These are phyloP conservation scores for Carallia brachiata DNA, from an alignment of 345 rosid species.

Conservation along the genomic window DNA sequence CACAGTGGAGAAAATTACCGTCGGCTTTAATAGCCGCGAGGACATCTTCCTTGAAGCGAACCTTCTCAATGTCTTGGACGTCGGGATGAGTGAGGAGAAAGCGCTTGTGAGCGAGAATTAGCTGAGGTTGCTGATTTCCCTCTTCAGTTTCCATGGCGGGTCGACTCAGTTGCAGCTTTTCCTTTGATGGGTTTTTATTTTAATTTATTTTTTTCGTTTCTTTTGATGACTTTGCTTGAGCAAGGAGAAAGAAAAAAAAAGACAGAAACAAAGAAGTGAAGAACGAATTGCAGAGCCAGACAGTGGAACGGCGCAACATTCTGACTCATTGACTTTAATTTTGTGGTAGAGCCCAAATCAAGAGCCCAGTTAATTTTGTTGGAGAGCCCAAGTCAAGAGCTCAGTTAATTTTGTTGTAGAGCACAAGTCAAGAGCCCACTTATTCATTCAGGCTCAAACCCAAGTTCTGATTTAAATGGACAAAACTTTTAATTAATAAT, in stretches of 20 bases:
- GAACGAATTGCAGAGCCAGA: too few relatives aligned
- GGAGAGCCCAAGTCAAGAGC: too few relatives aligned
- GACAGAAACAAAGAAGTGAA: too few relatives aligned
- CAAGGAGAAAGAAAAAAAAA: slow-evolving; percentile 13
- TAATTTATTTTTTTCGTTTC: not conserved
- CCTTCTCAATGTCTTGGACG: slow-evolving; percentile 88
- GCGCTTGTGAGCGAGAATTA: slow-evolving; percentile 73
- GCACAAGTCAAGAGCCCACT: too few relatives aligned
- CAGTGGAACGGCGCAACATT: too few relatives aligned
- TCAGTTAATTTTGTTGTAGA: too few relatives aligned
- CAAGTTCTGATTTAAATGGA: too few relatives aligned
- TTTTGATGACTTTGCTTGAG: slow-evolving; percentile 17
- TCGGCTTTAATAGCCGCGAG: slow-evolving; percentile 62
- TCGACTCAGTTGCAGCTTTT: slow-evolving; percentile 8
- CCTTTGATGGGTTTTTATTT: slow-evolving; percentile 7
- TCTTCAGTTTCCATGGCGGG: slow-evolving; percentile 72
- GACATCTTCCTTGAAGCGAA: slow-evolving; percentile 83
- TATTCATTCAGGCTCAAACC: too few relatives aligned
- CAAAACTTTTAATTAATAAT: too few relatives aligned
- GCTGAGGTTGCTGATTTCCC: slow-evolving; percentile 83
- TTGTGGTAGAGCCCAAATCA: too few relatives aligned
- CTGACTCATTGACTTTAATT: too few relatives aligned
- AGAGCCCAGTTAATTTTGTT: too few relatives aligned
- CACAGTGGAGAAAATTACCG: slow-evolving; percentile 36
- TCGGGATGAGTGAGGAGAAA: slow-evolving; percentile 79